Evolutionary conservation across 306 rosid genomes (phyloP).

Genomic region (Amphicarpaea edgeworthii): DNA sequence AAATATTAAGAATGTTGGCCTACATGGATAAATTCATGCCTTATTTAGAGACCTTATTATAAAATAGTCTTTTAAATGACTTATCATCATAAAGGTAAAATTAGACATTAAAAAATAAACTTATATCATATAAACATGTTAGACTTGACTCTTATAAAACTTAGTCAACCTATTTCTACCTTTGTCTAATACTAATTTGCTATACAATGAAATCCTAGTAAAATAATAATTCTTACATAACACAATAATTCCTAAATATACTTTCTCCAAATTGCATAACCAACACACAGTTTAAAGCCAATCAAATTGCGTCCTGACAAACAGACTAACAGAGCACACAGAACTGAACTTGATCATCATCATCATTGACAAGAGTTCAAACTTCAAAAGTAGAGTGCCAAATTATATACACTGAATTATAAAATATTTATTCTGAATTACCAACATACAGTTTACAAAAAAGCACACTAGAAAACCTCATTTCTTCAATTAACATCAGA

Average conservation of each 20-base stretch:
- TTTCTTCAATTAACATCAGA: conserved; percentile 7
- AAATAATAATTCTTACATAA: neutral
- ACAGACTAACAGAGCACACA: neutral
- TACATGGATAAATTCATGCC: no score
- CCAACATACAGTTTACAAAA: neutral
- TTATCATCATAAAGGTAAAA: no score
- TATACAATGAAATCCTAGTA: neutral
- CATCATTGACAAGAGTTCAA: neutral
- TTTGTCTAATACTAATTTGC: neutral
- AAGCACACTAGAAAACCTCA: neutral
- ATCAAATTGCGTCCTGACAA: conserved; percentile 20
- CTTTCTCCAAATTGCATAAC: conserved; percentile 9
- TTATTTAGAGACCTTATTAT: no score
- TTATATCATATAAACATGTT: neutral
- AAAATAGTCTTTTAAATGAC: no score
- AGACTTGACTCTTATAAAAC: neutral
- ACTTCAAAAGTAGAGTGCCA: conserved; percentile 12
- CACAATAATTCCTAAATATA: neutral
- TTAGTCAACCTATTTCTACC: neutral
- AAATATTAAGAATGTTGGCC: no score
- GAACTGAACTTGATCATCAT: conserved; percentile 10
- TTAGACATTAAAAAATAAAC: neutral
- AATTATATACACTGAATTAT: conserved; percentile 9
- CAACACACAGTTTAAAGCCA: neutral
- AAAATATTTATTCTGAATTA: neutral